Evolutionary conservation across 2,329 filamentous ascomycete species (phyloP), one percentile per base, ranked within the genome.

Genomic region (Verticillium longisporum): DNA sequence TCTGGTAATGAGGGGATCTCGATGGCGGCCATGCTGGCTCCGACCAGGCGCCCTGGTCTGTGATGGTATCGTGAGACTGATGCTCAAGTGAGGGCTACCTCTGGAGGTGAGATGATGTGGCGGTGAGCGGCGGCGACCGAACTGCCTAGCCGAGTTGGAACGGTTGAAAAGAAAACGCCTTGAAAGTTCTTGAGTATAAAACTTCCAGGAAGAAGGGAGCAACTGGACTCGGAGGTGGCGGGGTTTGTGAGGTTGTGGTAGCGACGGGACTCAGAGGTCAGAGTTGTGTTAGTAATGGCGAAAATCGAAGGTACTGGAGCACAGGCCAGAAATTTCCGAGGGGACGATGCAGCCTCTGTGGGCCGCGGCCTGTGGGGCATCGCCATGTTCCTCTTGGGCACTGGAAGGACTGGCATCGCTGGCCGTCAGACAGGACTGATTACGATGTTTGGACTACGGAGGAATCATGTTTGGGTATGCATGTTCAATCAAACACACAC

Each of bases 21-120:
- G 54, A 58, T 58, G 59, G 62, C 58, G 34, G 62, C 57, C 65
- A 66, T 67, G 56, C 15, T 63, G 53, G 32, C 5, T 18, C 50
- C 4, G n/a, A 7, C 32, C 50, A 38, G 26, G 32, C 14, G n/a
- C n/a, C n/a, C n/a, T n/a, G n/a, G n/a, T n/a, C n/a, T n/a, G 21
- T 38, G 55, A 58, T 32, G 11, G 53, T 21, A 50, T 54, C 34
- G 11, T 26, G 38, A 31, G 56, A 41, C 18, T 14, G 38, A 33
- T 38, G 32, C 21, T 13, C 26, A 21, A 54, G 34, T 41, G 36
- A 10, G 32, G 32, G 26, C 33, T 15, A n/a, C 38, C n/a, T 26
- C 26, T 14, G 38, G n/a, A 34, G 38, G 13, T 38, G 33, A 31
- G 33, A 26, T 15, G 54, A 45, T 26, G 36, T 57, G 34, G 21